These are phyloP conservation scores for Cordyceps cateniannulata DNA, from an alignment of 2,329 filamentous ascomycete species.

Conservation along the genomic window DNA sequence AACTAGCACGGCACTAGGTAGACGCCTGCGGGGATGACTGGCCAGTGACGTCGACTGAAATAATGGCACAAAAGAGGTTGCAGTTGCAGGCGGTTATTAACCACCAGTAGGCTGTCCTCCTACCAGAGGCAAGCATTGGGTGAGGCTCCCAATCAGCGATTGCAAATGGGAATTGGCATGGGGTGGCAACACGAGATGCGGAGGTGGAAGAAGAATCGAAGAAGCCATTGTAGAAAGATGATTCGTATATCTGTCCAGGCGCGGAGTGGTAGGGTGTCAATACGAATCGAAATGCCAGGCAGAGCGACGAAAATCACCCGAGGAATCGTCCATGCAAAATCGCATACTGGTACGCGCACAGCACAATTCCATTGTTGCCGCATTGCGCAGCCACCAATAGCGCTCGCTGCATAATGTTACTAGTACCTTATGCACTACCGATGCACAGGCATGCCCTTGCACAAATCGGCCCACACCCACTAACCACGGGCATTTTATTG, in stretches of 20 bases:
- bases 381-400: not conserved
- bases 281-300: not conserved
- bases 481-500: not conserved
- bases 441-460: not conserved
- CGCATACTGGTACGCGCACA: not conserved
- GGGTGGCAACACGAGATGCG: not conserved
- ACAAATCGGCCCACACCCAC: slow-evolving; percentile 1
- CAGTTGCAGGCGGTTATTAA: not conserved
- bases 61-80: not conserved
- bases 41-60: not conserved
- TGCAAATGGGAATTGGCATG: not conserved
- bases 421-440: not conserved
- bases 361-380: slow-evolving; percentile 8
- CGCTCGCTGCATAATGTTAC: not conserved
- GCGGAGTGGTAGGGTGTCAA: not conserved
- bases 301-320: not conserved
- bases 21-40: not conserved
- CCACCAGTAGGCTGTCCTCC: not conserved
- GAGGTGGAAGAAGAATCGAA: not conserved
- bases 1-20: not conserved
- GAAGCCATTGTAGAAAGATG: not conserved
- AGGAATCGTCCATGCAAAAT: not conserved
- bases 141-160: not conserved
- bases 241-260: not conserved
- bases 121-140: not conserved